A percentile compares a stretch with the other conserved stretches of the same genome.
These are phyloP conservation scores for Teunomyces tritomae DNA, from an alignment of 805 yeast genomes.

Conservation along the genomic window DNA sequence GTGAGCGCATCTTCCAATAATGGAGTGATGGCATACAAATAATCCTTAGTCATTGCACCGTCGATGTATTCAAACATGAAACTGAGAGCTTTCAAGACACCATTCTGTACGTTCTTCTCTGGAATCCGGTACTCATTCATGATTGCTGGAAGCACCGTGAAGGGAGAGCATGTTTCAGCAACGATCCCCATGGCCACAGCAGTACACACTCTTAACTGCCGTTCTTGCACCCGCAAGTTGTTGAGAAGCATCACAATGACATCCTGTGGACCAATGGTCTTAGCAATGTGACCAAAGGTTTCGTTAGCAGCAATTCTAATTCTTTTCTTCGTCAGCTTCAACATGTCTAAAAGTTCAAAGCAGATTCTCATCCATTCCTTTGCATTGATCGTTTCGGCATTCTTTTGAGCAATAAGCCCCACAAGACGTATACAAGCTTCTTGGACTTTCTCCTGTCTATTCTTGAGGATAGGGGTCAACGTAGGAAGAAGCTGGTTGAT, in stretches of 20 bases:
- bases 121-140: slow-evolving; percentile 95
- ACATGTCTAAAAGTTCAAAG: slow-evolving; percentile 83
- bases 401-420: slow-evolving; percentile 77
- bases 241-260: slow-evolving; percentile 80
- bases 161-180: slow-evolving; percentile 90
- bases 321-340: slow-evolving; percentile 73
- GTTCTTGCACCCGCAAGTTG: slow-evolving; percentile 87
- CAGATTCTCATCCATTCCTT: slow-evolving; percentile 98
- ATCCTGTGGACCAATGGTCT: slow-evolving; percentile 94
- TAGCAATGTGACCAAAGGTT: slow-evolving; percentile 88
- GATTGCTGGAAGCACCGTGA: slow-evolving; percentile 88
- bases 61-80: slow-evolving; percentile 92
- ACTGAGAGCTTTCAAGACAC: slow-evolving; percentile 85
- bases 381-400: slow-evolving; percentile 80
- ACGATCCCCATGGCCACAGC: slow-evolving; percentile 98
- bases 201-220: slow-evolving; percentile 94
- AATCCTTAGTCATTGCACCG: slow-evolving; percentile 68
- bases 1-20: slow-evolving; percentile 85
- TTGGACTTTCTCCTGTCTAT: slow-evolving; percentile 88
- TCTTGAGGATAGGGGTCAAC: slow-evolving; percentile 85
- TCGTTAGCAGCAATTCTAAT: slow-evolving; percentile 83
- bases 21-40: slow-evolving; percentile 76
- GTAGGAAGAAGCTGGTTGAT: slow-evolving; percentile 80
- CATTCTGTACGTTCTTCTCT: slow-evolving; percentile 91
- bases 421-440: slow-evolving; percentile 75